Conservation (phyloP, 495 filamentous ascomycete species). For the Trichocladium uniseriatum region DNA sequence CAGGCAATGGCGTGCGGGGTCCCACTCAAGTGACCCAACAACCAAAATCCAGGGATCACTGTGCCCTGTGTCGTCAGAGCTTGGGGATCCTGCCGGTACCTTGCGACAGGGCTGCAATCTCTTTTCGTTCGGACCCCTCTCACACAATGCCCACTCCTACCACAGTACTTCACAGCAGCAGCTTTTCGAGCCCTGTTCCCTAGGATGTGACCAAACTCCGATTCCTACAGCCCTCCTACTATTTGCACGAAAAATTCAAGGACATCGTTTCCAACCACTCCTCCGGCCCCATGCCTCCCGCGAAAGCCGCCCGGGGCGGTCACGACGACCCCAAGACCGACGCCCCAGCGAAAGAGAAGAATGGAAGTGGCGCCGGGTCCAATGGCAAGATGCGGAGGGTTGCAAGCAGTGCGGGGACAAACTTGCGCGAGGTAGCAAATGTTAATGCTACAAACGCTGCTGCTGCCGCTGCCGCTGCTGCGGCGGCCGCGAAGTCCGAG, state of each 20-base stretch:
- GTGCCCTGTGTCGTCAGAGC: constrained; percentile 19
- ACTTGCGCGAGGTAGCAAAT: constrained; percentile 33
- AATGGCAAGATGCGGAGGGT: constrained; percentile 40
- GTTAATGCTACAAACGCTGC: constrained; percentile 23
- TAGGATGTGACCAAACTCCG: constrained; percentile 13
- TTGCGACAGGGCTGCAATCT: constrained; percentile 18
- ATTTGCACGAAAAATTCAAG: neutral
- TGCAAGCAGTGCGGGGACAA: constrained; percentile 37
- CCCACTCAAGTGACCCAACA: no score
- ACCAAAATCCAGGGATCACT: constrained; percentile 2
- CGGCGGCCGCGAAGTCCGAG: constrained; percentile 16
- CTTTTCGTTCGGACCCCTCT: constrained; percentile 16
- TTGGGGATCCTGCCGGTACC: constrained; percentile 10
- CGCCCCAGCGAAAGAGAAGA: constrained; percentile 37
- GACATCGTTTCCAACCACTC: neutral
- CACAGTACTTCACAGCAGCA: constrained; percentile 1
- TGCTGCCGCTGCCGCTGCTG: constrained; percentile 16
- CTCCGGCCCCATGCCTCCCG: constrained; percentile 25
- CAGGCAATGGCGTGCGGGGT: neutral
- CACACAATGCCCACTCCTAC: constrained; percentile 16
- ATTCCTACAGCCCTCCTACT: neutral
- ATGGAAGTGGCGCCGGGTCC: constrained; percentile 24
- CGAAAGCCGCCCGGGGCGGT: constrained; percentile 25
- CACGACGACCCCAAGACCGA: constrained; percentile 43
- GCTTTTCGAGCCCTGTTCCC: neutral